Base-by-base conservation (phyloP, 202 grass and related monocot species). In the Setaria viridis region DNA sequence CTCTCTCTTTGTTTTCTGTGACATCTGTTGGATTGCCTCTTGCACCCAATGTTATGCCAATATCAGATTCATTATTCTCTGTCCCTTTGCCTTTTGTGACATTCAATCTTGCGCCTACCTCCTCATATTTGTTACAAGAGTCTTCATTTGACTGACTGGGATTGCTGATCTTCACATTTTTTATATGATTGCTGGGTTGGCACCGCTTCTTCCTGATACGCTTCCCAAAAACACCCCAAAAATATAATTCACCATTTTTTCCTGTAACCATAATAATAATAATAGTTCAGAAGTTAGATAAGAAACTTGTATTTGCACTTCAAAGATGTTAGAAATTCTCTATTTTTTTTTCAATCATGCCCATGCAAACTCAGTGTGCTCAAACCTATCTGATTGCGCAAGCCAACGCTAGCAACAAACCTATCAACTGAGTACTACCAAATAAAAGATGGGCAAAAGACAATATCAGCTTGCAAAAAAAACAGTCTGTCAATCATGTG, bases 161-260 rank as follows among this genome's bases (percentile, higher is more conserved):
- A 70, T 82, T 81, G 25, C 25, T 25, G 30, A 42, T 86, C 34
- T 79, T 56, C 25, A 49, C 21, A 62, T 76, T 77, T 78, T 53
- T 56, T 65, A 78, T 68, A 78, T 76, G 62, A 78, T 11, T 81
- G 19, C n/a, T 55, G 49, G 32, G 42, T 65, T 41, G 51, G 62
- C 29, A 21, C 41, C 67, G 35, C 46, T 84, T 76, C 55, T 92
- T 87, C 83, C 84, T 85, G n/a, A 47, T 48, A 71, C 3, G 29
- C 62, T 72, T 91, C 70, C 73, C 79, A 72, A 97, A 93, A 82
- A 91, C 29, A 86, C 95, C 95, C 89, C 92, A 97, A 46, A 97
- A 83, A 77, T 85, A 97, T 29, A 72, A 69, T 34, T 94, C 32
- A 16, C 68, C 95, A 25, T 86, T 67, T 76, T 89, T 87, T 11